phyloP scores from a whole-genome alignment of 176 grass and related monocot genomes.

The Juncus inflexus region DNA sequence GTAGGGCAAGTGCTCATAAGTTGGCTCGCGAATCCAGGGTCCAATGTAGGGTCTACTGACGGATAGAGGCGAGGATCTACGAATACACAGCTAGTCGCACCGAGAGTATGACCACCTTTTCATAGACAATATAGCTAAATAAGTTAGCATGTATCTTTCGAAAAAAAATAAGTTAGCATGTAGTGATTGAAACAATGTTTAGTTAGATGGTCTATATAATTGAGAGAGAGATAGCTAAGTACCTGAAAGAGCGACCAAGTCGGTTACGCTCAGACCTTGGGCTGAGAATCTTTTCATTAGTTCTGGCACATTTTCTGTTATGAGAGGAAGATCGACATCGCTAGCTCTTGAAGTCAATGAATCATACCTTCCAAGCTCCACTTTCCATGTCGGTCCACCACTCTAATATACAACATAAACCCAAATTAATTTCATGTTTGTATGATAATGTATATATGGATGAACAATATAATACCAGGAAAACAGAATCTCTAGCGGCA shows the following conservation, averaged over 20 bases:
- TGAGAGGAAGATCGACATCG: conserved; percentile 40
- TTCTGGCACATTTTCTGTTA: conserved; percentile 33
- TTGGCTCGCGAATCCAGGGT: conserved; percentile 32
- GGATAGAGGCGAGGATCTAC: conserved; percentile 50
- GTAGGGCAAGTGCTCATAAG: conserved; percentile 46
- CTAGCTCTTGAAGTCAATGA: conserved; percentile 42
- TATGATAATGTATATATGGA: neutral
- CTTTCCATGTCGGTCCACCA: conserved; percentile 55
- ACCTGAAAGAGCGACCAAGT: conserved; percentile 83
- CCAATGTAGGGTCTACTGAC: conserved; percentile 23
- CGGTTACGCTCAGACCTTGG: conserved; percentile 42
- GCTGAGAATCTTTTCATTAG: conserved; percentile 44
- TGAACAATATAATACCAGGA: conserved; percentile 25
- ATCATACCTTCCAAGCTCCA: conserved; percentile 65
- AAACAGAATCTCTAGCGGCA: conserved; percentile 54
- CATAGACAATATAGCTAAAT: neutral
- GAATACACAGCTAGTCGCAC: conserved; percentile 55
- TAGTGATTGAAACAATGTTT: too few species aligned
- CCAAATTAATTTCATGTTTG: neutral
- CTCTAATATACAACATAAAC: conserved; percentile 6
- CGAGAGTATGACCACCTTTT: conserved; percentile 60
- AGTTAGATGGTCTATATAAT: too few species aligned
- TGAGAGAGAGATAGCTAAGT: neutral
- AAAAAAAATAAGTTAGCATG: too few species aligned
- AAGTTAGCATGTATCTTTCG: neutral